Conservation (phyloP, 192 early-diverging fungal genomes). For the Coemansia sp. region DNA sequence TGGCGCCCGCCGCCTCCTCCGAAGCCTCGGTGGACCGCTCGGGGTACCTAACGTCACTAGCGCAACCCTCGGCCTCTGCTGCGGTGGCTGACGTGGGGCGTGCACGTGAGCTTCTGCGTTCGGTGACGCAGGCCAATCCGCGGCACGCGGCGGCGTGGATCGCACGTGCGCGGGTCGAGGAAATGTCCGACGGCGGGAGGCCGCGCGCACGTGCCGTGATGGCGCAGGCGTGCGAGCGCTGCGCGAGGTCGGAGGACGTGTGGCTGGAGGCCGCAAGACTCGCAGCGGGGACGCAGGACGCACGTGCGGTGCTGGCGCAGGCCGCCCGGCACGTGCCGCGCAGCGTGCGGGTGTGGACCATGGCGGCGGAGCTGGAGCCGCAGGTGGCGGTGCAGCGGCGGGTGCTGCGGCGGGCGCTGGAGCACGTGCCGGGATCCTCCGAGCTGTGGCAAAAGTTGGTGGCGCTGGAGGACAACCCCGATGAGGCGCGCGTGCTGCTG, state of each 20-base stretch:
- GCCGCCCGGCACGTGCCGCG: conserved; percentile 87
- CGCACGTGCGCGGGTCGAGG: conserved; percentile 94
- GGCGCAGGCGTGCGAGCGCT: conserved; percentile 90
- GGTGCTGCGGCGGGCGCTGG: conserved; percentile 86
- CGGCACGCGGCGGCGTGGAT: conserved; percentile 98
- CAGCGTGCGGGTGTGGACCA: conserved; percentile 90
- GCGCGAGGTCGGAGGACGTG: conserved; percentile 90
- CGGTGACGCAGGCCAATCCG: conserved; percentile 91
- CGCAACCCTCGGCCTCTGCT: conserved; percentile 77
- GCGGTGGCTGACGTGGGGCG: conserved; percentile 81
- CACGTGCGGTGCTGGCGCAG: conserved; percentile 87
- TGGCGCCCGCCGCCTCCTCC: too few relatives aligned
- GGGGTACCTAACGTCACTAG: conserved; percentile 91
- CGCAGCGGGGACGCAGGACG: conserved; percentile 74
- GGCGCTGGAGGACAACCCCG: conserved; percentile 85
- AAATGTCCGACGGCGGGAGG: conserved; percentile 81
- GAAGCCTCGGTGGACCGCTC: conserved; percentile 91
- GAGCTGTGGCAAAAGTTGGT: conserved; percentile 92
- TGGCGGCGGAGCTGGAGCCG: conserved; percentile 81
- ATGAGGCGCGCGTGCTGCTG: conserved; percentile 87
- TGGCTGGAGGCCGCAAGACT: conserved; percentile 96
- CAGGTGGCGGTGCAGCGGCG: conserved; percentile 55
- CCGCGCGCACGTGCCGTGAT: conserved; percentile 82
- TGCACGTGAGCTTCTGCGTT: conserved; percentile 81
- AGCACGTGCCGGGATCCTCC: conserved; percentile 89